These are phyloP conservation scores for Penicillium coffeae DNA, from an alignment of 495 filamentous ascomycete species.

Conservation along the genomic window DNA sequence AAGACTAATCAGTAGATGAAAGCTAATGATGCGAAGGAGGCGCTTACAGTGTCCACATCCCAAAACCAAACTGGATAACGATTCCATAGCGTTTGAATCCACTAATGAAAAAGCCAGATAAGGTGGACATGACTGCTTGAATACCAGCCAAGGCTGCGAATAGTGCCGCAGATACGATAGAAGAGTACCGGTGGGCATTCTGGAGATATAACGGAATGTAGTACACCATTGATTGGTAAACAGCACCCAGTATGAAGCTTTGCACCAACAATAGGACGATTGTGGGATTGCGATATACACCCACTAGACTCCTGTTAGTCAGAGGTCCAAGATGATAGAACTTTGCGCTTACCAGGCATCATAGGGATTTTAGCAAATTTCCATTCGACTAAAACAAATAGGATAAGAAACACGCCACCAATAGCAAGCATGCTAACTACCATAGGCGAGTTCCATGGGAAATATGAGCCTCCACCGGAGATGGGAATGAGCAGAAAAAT, in stretches of 20 bases:
- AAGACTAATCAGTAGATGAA: neutral
- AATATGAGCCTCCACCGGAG: conserved; percentile 59
- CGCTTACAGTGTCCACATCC: conserved; percentile 49
- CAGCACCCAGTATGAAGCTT: conserved; percentile 57
- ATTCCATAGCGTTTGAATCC: conserved; percentile 52
- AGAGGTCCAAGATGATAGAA: neutral
- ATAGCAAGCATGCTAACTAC: conserved; percentile 60
- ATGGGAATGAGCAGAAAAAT: conserved; percentile 60
- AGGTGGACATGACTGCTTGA: conserved; percentile 49
- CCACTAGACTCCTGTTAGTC: conserved; percentile 32
- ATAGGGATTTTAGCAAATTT: conserved; percentile 55
- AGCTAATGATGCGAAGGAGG: neutral
- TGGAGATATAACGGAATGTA: conserved; percentile 53
- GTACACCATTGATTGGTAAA: conserved; percentile 55
- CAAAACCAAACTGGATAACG: conserved; percentile 54
- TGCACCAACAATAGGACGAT: conserved; percentile 53
- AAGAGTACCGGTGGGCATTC: conserved; percentile 47
- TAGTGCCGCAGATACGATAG: conserved; percentile 48
- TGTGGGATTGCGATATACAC: conserved; percentile 52
- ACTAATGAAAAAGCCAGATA: conserved; percentile 56
- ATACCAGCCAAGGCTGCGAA: conserved; percentile 50
- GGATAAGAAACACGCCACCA: conserved; percentile 40
- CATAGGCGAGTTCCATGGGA: conserved; percentile 56
- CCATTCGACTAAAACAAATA: conserved; percentile 56
- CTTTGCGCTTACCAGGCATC: conserved; percentile 46